Evolutionary conservation across 2,329 filamentous ascomycete species (phyloP).

Genomic region (Diplocarpon rosae): DNA sequence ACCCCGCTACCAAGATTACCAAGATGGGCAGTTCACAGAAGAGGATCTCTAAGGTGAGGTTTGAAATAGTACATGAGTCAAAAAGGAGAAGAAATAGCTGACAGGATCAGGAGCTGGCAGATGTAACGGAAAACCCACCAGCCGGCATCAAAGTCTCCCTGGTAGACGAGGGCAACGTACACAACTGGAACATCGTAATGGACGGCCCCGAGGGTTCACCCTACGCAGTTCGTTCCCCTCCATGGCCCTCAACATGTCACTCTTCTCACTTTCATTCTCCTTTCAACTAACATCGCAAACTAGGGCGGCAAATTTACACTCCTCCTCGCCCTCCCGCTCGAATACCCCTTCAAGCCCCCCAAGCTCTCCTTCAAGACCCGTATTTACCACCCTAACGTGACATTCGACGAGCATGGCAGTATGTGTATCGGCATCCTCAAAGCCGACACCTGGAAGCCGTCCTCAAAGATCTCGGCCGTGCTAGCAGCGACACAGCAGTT

Average conservation of each 20-base stretch:
- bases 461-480: slow-evolving; percentile 54
- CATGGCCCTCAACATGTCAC: not conserved
- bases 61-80: too few species aligned
- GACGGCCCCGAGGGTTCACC: slow-evolving; percentile 53
- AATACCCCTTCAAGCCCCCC: slow-evolving; percentile 67
- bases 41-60: slow-evolving; percentile 22
- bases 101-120: slow-evolving; percentile 43
- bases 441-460: slow-evolving; percentile 63
- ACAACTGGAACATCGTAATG: slow-evolving; percentile 57
- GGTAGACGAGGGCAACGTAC: slow-evolving; percentile 52
- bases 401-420: slow-evolving; percentile 60
- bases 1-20: not conserved
- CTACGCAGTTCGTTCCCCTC: slow-evolving; percentile 43
- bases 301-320: slow-evolving; percentile 56
- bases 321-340: slow-evolving; percentile 52
- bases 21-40: slow-evolving; percentile 22
- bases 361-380: slow-evolving; percentile 59
- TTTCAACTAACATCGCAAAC: not conserved
- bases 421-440: slow-evolving; percentile 67
- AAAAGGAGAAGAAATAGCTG: slow-evolving; percentile 1
- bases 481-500: slow-evolving; percentile 54
- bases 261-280: not conserved
- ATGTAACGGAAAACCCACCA: slow-evolving; percentile 44
- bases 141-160: slow-evolving; percentile 45
- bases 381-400: slow-evolving; percentile 68